Evolutionary conservation across 129 eudicot genomes (phyloP).

Genomic region (Calendula officinalis): DNA sequence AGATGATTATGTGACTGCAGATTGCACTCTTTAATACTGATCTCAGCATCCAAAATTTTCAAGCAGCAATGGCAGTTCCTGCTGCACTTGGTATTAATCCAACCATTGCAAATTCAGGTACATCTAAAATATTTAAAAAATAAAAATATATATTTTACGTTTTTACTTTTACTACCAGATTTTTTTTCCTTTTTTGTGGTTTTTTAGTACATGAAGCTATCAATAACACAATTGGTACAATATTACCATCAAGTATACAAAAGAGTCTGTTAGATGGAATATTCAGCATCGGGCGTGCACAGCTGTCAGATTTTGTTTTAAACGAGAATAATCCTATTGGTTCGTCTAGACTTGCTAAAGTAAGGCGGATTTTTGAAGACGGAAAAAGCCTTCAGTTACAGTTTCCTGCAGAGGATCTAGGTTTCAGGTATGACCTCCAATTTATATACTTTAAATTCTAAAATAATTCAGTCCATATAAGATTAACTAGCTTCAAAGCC

Average conservation of each 20-base stretch:
- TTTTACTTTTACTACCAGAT: background rate
- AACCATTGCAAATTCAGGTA: conserved; percentile 79
- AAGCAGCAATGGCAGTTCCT: conserved; percentile 94
- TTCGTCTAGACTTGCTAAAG: conserved; percentile 76
- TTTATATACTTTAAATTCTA: background rate
- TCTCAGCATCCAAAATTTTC: conserved; percentile 79
- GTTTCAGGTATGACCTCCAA: conserved; percentile 60
- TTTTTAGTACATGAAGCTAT: conserved; percentile 77
- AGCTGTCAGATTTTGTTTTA: conserved; percentile 75
- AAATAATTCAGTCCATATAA: background rate
- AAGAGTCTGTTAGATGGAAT: conserved; percentile 71
- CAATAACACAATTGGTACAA: conserved; percentile 59
- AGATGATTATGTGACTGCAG: conserved; percentile 37
- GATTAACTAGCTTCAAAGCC: no score
- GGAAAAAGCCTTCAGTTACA: conserved; percentile 98
- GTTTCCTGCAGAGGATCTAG: conserved; percentile 96
- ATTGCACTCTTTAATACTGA: conserved; percentile 74
- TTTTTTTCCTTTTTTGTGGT: background rate
- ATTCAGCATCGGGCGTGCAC: conserved; percentile 82
- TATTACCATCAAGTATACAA: conserved; percentile 65
- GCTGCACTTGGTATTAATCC: conserved; percentile 98
- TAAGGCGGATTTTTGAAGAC: conserved; percentile 72
- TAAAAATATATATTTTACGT: background rate
- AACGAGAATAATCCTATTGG: conserved; percentile 87
- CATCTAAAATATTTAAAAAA: background rate